Percentiles rank a stretch among this genome's conserved stretches.
phyloP scores from a whole-genome alignment of 768 basidiomycete species.

The Russula virescens region DNA sequence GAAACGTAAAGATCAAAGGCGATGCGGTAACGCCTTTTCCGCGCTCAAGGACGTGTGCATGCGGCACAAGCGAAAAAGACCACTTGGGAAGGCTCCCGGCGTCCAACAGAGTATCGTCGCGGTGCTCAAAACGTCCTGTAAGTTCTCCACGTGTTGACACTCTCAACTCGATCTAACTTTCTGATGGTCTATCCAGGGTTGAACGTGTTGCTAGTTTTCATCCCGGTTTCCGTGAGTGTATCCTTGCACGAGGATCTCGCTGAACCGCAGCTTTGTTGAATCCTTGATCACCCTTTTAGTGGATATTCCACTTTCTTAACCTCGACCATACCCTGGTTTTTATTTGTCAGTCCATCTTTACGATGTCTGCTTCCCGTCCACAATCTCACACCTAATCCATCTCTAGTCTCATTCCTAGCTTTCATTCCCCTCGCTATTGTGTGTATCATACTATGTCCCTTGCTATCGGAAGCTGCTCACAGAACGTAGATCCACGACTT shows the following conservation, averaged over 20 bases:
- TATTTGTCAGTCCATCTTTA: slow-evolving; percentile 47
- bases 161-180: not conserved
- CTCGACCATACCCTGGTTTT: slow-evolving; percentile 57
- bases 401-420: slow-evolving; percentile 64
- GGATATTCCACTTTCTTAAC: slow-evolving; percentile 63
- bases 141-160: slow-evolving; percentile 16
- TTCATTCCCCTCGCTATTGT: slow-evolving; percentile 85
- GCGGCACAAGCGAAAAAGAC: slow-evolving; percentile 20
- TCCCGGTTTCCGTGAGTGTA: slow-evolving; percentile 57
- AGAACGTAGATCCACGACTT: slow-evolving; percentile 60
- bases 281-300: slow-evolving; percentile 37
- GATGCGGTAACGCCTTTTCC: no score
- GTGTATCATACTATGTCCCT: not conserved
- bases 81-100: slow-evolving; percentile 42
- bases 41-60: not conserved
- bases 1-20: no score
- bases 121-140: slow-evolving; percentile 56
- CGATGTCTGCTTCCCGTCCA: not conserved
- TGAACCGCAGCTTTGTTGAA: not conserved
- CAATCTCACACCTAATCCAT: not conserved
- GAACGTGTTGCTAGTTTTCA: slow-evolving; percentile 65
- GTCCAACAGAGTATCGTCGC: slow-evolving; percentile 44
- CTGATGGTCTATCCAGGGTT: slow-evolving; percentile 41
- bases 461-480: not conserved
- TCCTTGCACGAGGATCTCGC: not conserved